Base-by-base conservation (phyloP, 805 yeast species). In the Geotrichum ghanense region DNA sequence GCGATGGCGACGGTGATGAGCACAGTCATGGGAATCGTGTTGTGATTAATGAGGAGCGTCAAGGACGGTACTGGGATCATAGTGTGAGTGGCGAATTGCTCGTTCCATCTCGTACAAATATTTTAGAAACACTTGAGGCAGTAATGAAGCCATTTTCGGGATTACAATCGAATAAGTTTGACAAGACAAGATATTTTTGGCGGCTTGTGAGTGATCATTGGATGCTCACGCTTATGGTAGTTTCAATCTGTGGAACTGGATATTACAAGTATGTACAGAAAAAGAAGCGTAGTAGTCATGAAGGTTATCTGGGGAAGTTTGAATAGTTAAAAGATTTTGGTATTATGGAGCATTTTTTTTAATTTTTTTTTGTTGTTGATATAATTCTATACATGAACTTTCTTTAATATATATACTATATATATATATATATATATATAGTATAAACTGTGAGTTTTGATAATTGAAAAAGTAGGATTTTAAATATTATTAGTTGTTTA, bases 1-100 rank as follows among this genome's bases (percentile, higher is more conserved):
- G 63, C 22, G 45, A 54, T 31, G 54, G 55, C 23, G 52, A 48
- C 7, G 52, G 50, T 7, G 53, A 46, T 31, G 24, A 45, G 2
- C n/a, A n/a, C n/a, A n/a, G n/a, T n/a, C n/a, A n/a, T n/a, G 37
- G 37, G 7, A 57, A 52, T 14, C 52, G 60, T 6, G 57, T 62
- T 19, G 50, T 63, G 35, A 54, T 63, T 26, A 56, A 58, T 42
- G 53, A 58, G 41, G 54, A 58, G 27, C 49, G 45, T 16, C 49
- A 48, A 9, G 55, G 59, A n/a, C 42, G 48, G 17, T 62, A 55
- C 49, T 62, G 66, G 64, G 66, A 61, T 35, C 44, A 41, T 35
- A 52, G 53, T 20, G 44, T 40, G 3, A 48, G 49, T 22, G 65
- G 65, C n/a, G 44, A 49, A 14, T 46, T 42, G 9, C 55, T 61